Conservation (phyloP, 495 filamentous ascomycete species). For the Xylaria intraflava region DNA sequence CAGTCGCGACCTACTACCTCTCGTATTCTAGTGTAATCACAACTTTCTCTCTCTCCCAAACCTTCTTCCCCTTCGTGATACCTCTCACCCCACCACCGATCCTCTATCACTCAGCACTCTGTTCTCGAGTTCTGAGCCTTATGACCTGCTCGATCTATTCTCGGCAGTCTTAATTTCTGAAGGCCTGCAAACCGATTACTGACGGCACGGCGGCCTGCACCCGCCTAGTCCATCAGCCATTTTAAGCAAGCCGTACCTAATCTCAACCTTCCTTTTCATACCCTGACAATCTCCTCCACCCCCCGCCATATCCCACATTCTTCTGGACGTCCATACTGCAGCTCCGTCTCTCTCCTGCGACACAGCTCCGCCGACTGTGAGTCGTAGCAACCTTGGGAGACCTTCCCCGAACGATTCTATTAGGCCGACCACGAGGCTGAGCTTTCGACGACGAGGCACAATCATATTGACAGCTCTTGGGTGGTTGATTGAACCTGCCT, state of each 20-base stretch:
- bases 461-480: conserved; percentile 8
- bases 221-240: conserved; percentile 22
- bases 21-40: neutral
- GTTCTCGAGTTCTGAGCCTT: neutral
- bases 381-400: conserved; percentile 9
- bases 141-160: neutral
- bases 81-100: neutral
- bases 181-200: conserved; percentile 12
- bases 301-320: neutral
- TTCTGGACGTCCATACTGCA: neutral
- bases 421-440: conserved; percentile 21
- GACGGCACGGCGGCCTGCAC: conserved; percentile 30
- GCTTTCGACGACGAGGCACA: conserved; percentile 21
- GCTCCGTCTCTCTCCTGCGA: neutral
- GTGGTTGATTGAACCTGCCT: conserved; percentile 9
- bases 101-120: neutral
- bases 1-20: conserved; percentile 4
- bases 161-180: neutral
- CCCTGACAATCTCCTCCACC: conserved; percentile 18
- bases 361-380: neutral
- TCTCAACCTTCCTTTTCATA: conserved; percentile 13
- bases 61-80: neutral
- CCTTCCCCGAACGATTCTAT: conserved; percentile 1
- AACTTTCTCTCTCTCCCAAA: conserved; percentile 8
- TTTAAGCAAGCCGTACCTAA: neutral